A percentile compares a stretch with the other conserved stretches of the same genome.
Evolutionary conservation across 805 yeast species (phyloP).

Genomic region (Candida manassasensis): DNA sequence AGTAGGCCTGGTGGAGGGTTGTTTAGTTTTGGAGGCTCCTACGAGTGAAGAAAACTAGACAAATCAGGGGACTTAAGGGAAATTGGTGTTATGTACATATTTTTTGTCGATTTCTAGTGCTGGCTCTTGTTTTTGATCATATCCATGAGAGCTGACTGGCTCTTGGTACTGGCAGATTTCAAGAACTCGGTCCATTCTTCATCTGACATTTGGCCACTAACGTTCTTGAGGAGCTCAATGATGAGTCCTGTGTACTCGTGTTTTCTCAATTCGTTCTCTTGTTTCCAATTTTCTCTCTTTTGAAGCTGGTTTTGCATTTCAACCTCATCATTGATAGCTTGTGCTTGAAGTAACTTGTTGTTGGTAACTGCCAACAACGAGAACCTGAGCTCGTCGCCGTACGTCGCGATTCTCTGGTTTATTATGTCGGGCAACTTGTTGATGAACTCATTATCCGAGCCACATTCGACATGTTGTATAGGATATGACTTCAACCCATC

Average conservation of each 20-base stretch:
- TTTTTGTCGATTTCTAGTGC: not conserved
- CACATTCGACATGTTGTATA: constrained; percentile 44
- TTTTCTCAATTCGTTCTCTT: constrained; percentile 51
- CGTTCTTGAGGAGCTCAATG: constrained; percentile 39
- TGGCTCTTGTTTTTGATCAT: not conserved
- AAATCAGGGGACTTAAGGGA: too few relatives aligned
- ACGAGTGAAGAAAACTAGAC: too few relatives aligned
- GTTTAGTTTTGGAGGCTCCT: constrained; percentile 24
- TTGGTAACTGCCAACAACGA: constrained; percentile 50
- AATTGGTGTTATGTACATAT: too few relatives aligned
- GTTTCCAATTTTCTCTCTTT: constrained; percentile 49
- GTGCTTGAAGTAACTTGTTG: constrained; percentile 40
- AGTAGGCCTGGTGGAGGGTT: constrained; percentile 46
- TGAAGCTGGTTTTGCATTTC: constrained; percentile 35
- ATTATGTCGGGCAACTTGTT: constrained; percentile 42
- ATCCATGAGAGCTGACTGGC: constrained; percentile 3
- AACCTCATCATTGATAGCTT: constrained; percentile 36
- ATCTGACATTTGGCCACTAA: constrained; percentile 31
- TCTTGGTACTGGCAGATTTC: constrained; percentile 19
- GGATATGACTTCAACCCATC: constrained; percentile 59
- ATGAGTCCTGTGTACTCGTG: constrained; percentile 52
- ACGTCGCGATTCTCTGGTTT: constrained; percentile 42
- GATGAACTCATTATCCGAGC: constrained; percentile 36
- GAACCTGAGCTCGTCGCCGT: constrained; percentile 50
- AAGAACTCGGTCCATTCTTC: constrained; percentile 34